A percentile compares a stretch with the other conserved stretches of the same genome.
These are phyloP conservation scores for Strigomonas oncopelti DNA, from an alignment of 208 protist genomes.

Conservation along the genomic window DNA sequence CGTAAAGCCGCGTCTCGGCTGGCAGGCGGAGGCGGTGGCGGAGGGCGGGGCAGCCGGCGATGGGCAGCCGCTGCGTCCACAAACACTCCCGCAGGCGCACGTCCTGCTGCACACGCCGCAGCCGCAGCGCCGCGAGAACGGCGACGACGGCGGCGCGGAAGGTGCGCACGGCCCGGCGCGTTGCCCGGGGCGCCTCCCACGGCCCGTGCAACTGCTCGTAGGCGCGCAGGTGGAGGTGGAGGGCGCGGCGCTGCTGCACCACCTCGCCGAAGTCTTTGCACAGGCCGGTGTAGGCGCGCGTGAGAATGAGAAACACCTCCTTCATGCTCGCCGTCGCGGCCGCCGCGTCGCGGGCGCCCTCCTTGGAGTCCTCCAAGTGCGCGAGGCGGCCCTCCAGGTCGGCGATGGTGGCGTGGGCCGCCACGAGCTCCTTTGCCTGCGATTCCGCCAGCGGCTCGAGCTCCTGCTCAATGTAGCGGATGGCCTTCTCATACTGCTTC, in stretches of 20 bases:
- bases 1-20: slow-evolving; percentile 19
- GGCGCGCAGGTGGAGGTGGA: slow-evolving; percentile 23
- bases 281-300: slow-evolving; percentile 37
- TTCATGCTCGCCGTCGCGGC: neutral
- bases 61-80: slow-evolving; percentile 12
- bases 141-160: slow-evolving; percentile 37
- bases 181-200: neutral
- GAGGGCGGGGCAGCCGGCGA: slow-evolving; percentile 10
- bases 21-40: slow-evolving; percentile 26
- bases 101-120: slow-evolving; percentile 11
- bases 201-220: slow-evolving; percentile 2
- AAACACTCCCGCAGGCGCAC: slow-evolving; percentile 2
- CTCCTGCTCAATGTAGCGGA: slow-evolving; percentile 33
- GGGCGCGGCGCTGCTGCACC: slow-evolving; percentile 36
- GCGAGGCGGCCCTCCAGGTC: slow-evolving; percentile 6
- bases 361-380: neutral
- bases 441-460: slow-evolving; percentile 31
- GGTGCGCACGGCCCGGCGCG: neutral
- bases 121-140: slow-evolving; percentile 30
- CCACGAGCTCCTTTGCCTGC: slow-evolving; percentile 19
- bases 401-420: slow-evolving; percentile 9
- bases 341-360: neutral
- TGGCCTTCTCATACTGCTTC: slow-evolving; percentile 26
- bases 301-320: slow-evolving; percentile 11
- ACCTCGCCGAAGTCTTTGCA: slow-evolving; percentile 40